Evolutionary conservation across 179 eudicot species (phyloP), one percentile per base, ranked within the genome.

Genomic region (Monotropa hypopitys): DNA sequence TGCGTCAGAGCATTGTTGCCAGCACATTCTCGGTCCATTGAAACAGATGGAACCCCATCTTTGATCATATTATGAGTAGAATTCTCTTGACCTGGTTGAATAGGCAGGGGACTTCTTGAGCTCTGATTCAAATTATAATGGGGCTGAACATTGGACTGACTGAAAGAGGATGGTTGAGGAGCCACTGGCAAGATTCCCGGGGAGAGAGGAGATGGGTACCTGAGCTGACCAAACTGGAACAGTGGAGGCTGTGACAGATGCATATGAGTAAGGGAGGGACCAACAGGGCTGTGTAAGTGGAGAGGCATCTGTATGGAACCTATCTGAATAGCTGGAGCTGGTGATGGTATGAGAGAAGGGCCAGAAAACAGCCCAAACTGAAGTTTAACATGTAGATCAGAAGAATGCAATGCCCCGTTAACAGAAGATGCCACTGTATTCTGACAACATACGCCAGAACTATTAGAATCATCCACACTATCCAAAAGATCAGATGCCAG

Each of bases 261-360:
- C 80, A 90, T 71, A 76, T 89, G 98, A 47, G 88, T 77, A 54
- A 88, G 80, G 54, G 99, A 83, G 18, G 92, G 81, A 76, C 90
- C 97, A 83, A 91, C 81, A 28, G 91, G 89, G 4, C 94, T 90
- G 76, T 90, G 95, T 54, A 93, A 83, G 70, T 93, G 99, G 66
- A 95, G 90, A 76, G 99, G 99, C 98, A 95, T 93, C 89, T 95
- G 97, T 74, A 96, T 96, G 18, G 99, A 96, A 80, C 99, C 99
- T 81, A 96, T 96, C 80, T 96, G 98, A 79, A 96, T 96, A 47
- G 98, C 87, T 26, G 98, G 97, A 82, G 93, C 89, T 26, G 99
- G 97, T 78, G 99, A 91, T 51, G 99, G 96, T 81, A 93, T 88
- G 56, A 95, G 77, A 82, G 99, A 84, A 70, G 98, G 98, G 54